Conservation (phyloP, 83 land plant species). For the Isoetes engelmannii region DNA sequence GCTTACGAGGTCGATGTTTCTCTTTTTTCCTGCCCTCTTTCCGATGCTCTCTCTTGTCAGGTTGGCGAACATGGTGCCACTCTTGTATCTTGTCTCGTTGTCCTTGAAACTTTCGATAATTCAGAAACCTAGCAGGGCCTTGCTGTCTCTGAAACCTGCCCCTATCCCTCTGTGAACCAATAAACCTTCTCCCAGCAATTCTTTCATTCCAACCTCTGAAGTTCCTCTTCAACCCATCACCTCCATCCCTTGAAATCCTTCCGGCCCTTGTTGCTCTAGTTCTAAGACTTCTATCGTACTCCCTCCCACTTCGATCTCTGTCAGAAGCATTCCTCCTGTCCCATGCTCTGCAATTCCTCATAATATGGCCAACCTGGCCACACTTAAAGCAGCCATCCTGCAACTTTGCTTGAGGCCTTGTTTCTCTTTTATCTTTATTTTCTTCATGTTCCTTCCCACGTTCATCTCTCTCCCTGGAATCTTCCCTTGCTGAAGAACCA, state of each 20-base stretch:
- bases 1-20: too few species aligned
- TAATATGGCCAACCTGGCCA: constrained; percentile 39
- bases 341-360: constrained; percentile 25
- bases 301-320: neutral
- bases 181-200: neutral
- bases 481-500: constrained; percentile 5
- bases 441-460: neutral
- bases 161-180: neutral
- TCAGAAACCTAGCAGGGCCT: neutral
- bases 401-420: constrained; percentile 9
- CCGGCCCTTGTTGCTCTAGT: constrained; percentile 12
- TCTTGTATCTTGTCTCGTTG: neutral
- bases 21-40: constrained; percentile 14
- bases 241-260: neutral
- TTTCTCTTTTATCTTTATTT: constrained; percentile 14
- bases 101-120: too few species aligned
- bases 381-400: constrained; percentile 35
- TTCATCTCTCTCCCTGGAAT: neutral
- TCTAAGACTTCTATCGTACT: constrained; percentile 13
- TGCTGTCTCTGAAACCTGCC: neutral
- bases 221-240: neutral
- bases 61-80: neutral
- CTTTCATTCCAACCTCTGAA: neutral
- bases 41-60: neutral
- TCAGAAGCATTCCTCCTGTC: constrained; percentile 4